Percentiles rank a stretch among this genome's conserved stretches.
Evolutionary conservation across 2,329 filamentous ascomycete species (phyloP).

Genomic region (Aspergillus terreus): DNA sequence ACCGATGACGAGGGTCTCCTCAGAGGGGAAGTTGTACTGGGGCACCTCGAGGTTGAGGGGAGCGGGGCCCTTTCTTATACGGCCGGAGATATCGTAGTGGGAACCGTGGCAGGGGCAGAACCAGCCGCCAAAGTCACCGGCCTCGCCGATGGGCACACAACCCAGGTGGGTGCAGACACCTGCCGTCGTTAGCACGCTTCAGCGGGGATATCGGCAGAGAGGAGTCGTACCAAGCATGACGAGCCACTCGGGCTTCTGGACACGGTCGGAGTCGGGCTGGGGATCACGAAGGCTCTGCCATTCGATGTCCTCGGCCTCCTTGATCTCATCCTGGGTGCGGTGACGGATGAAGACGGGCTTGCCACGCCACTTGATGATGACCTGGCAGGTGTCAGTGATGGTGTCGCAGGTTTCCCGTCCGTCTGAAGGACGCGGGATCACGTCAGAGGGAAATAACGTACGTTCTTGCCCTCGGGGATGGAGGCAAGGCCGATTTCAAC

Average conservation of each 20-base stretch:
- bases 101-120: conserved; percentile 99
- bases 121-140: conserved; percentile 97
- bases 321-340: conserved; percentile 88
- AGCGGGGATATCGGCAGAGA: not conserved
- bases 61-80: conserved; percentile 94
- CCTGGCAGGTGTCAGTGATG: conserved; percentile 45
- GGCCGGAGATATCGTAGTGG: conserved; percentile 99
- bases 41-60: conserved; percentile 97
- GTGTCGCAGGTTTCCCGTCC: not conserved
- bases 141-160: conserved; percentile 98
- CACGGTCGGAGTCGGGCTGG: conserved; percentile 84
- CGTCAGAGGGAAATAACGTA: conserved; percentile 46
- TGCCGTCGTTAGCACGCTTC: conserved; percentile 31
- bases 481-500: conserved; percentile 90
- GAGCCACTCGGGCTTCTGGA: conserved; percentile 98
- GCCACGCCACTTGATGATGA: conserved; percentile 99
- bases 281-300: conserved; percentile 83
- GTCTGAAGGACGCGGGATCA: not conserved
- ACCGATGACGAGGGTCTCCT: conserved; percentile 86
- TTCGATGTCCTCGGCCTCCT: conserved; percentile 87
- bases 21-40: conserved; percentile 86
- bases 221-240: conserved; percentile 80
- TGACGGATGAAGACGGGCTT: conserved; percentile 99
- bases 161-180: conserved; percentile 98
- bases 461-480: conserved; percentile 99